Base-by-base conservation (phyloP, 1,139 yeast species). In the Blastobotrys capitulatus region DNA sequence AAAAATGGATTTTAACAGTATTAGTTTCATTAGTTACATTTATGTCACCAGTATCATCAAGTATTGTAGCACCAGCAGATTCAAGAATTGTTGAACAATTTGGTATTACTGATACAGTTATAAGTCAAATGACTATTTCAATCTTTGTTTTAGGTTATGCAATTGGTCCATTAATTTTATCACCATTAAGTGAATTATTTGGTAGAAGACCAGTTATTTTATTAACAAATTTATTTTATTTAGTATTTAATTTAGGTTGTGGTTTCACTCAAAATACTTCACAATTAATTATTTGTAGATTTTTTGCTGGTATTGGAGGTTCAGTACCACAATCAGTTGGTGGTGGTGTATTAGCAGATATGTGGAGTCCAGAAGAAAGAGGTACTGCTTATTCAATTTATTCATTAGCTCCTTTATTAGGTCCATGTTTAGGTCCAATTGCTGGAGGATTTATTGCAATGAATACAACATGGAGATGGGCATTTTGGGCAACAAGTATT, bases 331-430 rank as follows among this genome's bases (percentile, higher is more conserved):
- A 89, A 48, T 83, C 92, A 46, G 76, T 86, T 49, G 96, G 88
- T 48, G 96, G 95, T 64, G 96, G 95, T 45, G 83, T 95, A 41
- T 78, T 89, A 55, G 94, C 94, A 47, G 97, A 89, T 69, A 78
- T 89, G 72, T 80, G 82, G 74, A 85, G 85, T 50, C 76, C 80
- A 42, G 86, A 81, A 58, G 80, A 89, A 1, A 78, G 96, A 71
- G 95, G 96, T 58, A 78, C 83, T 61, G 95, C 95, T 32, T 88
- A 88, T 69, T 95, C 96, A 0, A 83, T 84, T 60, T 89, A 88
- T 65, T 88, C 95, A 31, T 88, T 88, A 61, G 90, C 95, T 51
- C 97, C 97, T 3, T 88, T 88, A 67, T 83, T 92, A 48, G 96
- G 96, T 44, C 96, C 97, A 0, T 95, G 86, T 35, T 69, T 88